Conservation (phyloP, 805 yeast species). For the Candida schatavii region DNA sequence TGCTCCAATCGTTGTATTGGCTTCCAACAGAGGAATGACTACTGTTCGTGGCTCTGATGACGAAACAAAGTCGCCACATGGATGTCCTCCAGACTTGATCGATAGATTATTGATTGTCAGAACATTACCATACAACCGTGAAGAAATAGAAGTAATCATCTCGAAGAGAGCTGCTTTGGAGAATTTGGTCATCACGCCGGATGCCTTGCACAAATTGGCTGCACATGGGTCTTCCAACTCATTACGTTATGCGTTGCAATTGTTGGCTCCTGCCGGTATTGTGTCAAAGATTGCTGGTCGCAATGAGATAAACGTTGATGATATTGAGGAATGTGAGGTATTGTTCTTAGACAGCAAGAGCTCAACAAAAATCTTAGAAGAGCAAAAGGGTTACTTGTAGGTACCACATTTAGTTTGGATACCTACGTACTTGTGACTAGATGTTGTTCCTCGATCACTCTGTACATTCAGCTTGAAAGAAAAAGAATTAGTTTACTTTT, state of each 20-base stretch:
- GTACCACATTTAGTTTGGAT: no score
- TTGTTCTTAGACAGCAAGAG: slow-evolving; percentile 85
- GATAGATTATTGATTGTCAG: slow-evolving; percentile 90
- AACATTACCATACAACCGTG: slow-evolving; percentile 82
- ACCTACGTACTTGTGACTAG: no score
- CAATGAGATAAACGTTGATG: slow-evolving; percentile 60
- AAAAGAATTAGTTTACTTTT: no score
- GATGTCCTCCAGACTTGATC: slow-evolving; percentile 91
- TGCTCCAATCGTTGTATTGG: slow-evolving; percentile 93
- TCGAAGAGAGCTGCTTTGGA: slow-evolving; percentile 81
- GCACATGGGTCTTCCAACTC: slow-evolving; percentile 73
- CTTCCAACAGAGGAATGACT: slow-evolving; percentile 93
- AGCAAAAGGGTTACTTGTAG: slow-evolving; percentile 30
- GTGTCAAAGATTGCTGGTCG: slow-evolving; percentile 74
- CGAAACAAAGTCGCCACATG: slow-evolving; percentile 87
- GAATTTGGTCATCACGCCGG: slow-evolving; percentile 57
- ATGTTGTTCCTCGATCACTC: no score
- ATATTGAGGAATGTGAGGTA: slow-evolving; percentile 78
- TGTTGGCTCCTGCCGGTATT: slow-evolving; percentile 86
- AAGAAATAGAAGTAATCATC: slow-evolving; percentile 79
- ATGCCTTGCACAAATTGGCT: slow-evolving; percentile 76
- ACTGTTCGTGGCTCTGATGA: slow-evolving; percentile 86
- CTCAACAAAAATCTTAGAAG: slow-evolving; percentile 67
- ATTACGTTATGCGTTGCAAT: slow-evolving; percentile 86
- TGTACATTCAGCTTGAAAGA: no score